phyloP scores from a whole-genome alignment of 2,329 filamentous ascomycete species.

The Aspergillus ochraceus region DNA sequence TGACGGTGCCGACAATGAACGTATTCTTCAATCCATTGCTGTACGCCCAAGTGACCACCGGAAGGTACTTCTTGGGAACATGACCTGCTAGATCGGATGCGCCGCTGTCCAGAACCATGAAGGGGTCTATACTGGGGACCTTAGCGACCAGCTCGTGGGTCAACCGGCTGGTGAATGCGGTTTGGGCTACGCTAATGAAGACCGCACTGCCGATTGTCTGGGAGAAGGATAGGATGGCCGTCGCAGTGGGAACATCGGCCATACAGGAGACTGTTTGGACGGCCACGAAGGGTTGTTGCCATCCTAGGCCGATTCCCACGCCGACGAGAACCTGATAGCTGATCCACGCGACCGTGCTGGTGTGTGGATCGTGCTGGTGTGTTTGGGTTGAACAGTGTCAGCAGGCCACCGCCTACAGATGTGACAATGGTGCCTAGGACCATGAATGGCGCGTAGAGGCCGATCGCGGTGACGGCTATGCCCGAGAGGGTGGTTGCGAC shows the following conservation, averaged over 20 bases:
- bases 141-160: slow-evolving; percentile 29
- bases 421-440: slow-evolving; percentile 35
- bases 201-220: slow-evolving; percentile 44
- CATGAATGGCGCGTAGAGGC: slow-evolving; percentile 45
- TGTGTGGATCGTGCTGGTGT: too few relatives aligned
- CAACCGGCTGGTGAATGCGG: slow-evolving; percentile 52
- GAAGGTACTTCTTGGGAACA: too few relatives aligned
- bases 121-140: too few relatives aligned
- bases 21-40: too few relatives aligned
- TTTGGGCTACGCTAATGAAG: slow-evolving; percentile 55
- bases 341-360: slow-evolving; percentile 38
- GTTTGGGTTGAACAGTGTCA: slow-evolving; percentile 39
- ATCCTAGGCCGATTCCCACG: slow-evolving; percentile 36
- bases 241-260: slow-evolving; percentile 36
- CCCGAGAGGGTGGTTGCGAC: slow-evolving; percentile 36
- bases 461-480: slow-evolving; percentile 30
- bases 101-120: too few relatives aligned
- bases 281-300: slow-evolving; percentile 39
- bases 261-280: slow-evolving; percentile 35
- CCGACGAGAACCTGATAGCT: slow-evolving; percentile 39
- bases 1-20: too few relatives aligned
- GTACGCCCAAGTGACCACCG: too few relatives aligned
- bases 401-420: slow-evolving; percentile 42
- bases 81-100: too few relatives aligned
- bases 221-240: slow-evolving; percentile 38